A percentile compares a stretch with the other conserved stretches of the same genome.
phyloP scores from a whole-genome alignment of 192 early-diverging fungal species.

The Haplosporangium gracile region DNA sequence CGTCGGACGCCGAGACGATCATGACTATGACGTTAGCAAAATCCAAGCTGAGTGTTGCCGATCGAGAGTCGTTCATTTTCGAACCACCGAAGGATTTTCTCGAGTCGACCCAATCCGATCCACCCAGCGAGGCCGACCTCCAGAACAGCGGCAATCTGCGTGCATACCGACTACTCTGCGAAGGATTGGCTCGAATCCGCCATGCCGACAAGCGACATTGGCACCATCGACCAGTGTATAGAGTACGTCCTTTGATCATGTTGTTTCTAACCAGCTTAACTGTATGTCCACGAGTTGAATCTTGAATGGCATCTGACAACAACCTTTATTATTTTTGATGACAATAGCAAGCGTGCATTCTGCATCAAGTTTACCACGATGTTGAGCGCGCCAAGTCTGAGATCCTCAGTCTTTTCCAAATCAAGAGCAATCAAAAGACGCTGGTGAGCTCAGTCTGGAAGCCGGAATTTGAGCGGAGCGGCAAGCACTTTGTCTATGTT shows the following conservation, averaged over 20 bases:
- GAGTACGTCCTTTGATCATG: conserved; percentile 54
- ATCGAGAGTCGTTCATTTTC: conserved; percentile 47
- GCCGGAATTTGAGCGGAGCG: conserved; percentile 82
- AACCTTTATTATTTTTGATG: background rate
- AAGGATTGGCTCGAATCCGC: conserved; percentile 65
- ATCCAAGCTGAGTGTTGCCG: conserved; percentile 32
- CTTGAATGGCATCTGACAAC: background rate
- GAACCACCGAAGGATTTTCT: conserved; percentile 39
- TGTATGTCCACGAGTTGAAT: background rate
- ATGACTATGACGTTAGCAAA: conserved; percentile 26
- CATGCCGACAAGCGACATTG: conserved; percentile 74
- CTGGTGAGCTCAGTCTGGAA: conserved; percentile 80
- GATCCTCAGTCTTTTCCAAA: conserved; percentile 69
- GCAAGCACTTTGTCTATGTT: conserved; percentile 82
- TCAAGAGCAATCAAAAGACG: conserved; percentile 67
- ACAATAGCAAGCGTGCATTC: conserved; percentile 73
- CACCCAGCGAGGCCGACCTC: conserved; percentile 15
- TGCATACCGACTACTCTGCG: conserved; percentile 59
- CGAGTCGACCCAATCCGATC: conserved; percentile 3
- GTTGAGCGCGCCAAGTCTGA: conserved; percentile 70
- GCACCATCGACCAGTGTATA: conserved; percentile 78
- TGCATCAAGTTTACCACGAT: conserved; percentile 68
- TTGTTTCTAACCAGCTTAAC: background rate
- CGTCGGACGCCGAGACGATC: conserved; percentile 17
- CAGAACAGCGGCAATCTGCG: conserved; percentile 34